A percentile compares a stretch with the other conserved stretches of the same genome.
These are phyloP conservation scores for Venturia oleaginea DNA, from an alignment of 2,329 filamentous ascomycete genomes.

Conservation along the genomic window DNA sequence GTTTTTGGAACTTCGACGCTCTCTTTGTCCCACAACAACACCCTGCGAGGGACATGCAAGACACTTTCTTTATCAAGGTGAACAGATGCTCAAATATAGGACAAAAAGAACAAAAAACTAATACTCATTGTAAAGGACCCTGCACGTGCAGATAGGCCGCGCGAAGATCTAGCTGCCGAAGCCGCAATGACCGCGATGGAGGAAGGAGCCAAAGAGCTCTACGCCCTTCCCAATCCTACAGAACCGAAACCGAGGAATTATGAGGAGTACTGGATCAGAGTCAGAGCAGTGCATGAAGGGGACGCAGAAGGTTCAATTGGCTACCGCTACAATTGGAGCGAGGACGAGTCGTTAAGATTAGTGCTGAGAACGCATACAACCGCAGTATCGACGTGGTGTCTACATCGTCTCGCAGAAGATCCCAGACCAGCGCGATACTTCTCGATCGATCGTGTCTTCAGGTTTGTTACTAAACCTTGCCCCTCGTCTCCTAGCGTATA, in stretches of 20 bases:
- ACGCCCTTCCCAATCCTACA: constrained; percentile 45
- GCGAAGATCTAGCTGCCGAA: constrained; percentile 44
- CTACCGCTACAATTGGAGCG: constrained; percentile 90
- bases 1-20: constrained; percentile 98
- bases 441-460: constrained; percentile 96
- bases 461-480: not conserved
- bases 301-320: constrained; percentile 93
- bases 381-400: constrained; percentile 79
- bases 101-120: too few species aligned
- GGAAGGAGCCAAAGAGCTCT: constrained; percentile 41
- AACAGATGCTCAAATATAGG: too few species aligned
- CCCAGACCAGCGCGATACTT: constrained; percentile 91
- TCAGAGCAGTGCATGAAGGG: constrained; percentile 76
- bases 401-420: constrained; percentile 77
- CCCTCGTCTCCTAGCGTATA: not conserved
- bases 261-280: constrained; percentile 78
- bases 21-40: constrained; percentile 97
- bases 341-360: constrained; percentile 74
- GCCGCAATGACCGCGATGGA: constrained; percentile 41
- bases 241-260: constrained; percentile 54
- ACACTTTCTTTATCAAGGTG: constrained; percentile 93
- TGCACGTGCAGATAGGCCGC: constrained; percentile 57
- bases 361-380: constrained; percentile 96
- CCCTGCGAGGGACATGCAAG: constrained; percentile 91
- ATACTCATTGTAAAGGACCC: constrained; percentile 86